Percentiles rank a stretch among this genome's conserved stretches.
phyloP scores from a whole-genome alignment of 805 yeast genomes.

The Cyberlindnera amylophila region DNA sequence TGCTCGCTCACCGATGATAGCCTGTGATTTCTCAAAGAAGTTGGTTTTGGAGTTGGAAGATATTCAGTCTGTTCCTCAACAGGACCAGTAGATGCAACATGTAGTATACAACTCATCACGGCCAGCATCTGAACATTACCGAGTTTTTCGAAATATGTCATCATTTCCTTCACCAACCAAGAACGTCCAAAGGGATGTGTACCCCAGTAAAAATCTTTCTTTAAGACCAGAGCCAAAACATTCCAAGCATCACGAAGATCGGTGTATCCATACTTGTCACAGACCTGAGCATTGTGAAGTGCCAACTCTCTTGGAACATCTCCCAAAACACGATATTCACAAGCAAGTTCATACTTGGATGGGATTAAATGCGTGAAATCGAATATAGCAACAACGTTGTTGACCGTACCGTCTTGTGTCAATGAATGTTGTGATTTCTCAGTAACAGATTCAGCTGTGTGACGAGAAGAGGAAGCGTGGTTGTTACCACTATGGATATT shows the following conservation, averaged over 20 bases:
- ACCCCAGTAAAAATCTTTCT: conserved; percentile 65
- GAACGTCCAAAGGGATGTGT: conserved; percentile 70
- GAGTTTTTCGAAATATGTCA: conserved; percentile 57
- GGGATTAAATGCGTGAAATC: conserved; percentile 74
- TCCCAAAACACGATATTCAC: conserved; percentile 61
- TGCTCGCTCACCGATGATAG: conserved; percentile 18
- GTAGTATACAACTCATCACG: conserved; percentile 71
- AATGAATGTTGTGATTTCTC: conserved; percentile 16
- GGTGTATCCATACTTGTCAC: conserved; percentile 53
- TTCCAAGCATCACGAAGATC: conserved; percentile 78
- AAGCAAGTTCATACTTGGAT: conserved; percentile 65
- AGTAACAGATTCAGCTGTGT: conserved; percentile 17
- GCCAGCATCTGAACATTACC: conserved; percentile 87
- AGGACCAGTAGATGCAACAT: conserved; percentile 16
- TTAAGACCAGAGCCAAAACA: conserved; percentile 41
- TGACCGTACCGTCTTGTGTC: conserved; percentile 11
- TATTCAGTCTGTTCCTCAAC: conserved; percentile 6
- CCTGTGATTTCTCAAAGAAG: conserved; percentile 11
- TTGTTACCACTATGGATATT: conserved; percentile 7
- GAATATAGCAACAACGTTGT: conserved; percentile 54
- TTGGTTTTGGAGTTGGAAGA: conserved; percentile 6
- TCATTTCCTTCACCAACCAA: conserved; percentile 60
- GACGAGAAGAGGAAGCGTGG: conserved; percentile 4
- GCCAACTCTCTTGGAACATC: conserved; percentile 64
- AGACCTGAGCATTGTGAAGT: conserved; percentile 65